phyloP scores from a whole-genome alignment of 768 basidiomycete species.

The Lanmaoa pseudosensibilis region DNA sequence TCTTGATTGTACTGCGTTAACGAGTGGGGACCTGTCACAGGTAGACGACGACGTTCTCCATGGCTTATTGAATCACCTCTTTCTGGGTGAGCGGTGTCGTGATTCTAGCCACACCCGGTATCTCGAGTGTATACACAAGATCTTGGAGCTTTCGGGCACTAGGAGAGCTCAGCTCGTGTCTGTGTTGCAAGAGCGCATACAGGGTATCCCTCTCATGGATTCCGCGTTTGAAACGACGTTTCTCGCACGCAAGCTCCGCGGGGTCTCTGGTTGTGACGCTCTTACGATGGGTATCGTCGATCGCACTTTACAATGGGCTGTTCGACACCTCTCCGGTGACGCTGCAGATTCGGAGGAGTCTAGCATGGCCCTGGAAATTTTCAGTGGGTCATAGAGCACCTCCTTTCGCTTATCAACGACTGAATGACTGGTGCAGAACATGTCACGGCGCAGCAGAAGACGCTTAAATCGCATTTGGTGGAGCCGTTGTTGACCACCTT shows the following conservation, averaged over 20 bases:
- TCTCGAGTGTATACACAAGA: slow-evolving; percentile 30
- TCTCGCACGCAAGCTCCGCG: slow-evolving; percentile 33
- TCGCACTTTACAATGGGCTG: slow-evolving; percentile 52
- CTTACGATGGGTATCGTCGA: slow-evolving; percentile 40
- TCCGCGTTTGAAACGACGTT: slow-evolving; percentile 33
- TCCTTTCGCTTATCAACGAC: neutral
- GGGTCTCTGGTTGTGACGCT: slow-evolving; percentile 24
- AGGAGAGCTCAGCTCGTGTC: slow-evolving; percentile 19
- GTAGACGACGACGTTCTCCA: slow-evolving; percentile 31
- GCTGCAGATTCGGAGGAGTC: slow-evolving; percentile 23
- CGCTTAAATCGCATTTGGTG: slow-evolving; percentile 53
- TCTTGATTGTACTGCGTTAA: slow-evolving; percentile 40
- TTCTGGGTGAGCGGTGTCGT: neutral
- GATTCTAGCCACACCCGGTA: neutral
- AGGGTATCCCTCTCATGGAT: slow-evolving; percentile 24
- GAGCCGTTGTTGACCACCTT: slow-evolving; percentile 70
- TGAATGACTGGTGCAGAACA: slow-evolving; percentile 10
- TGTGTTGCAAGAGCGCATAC: slow-evolving; percentile 30
- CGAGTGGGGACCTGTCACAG: slow-evolving; percentile 18
- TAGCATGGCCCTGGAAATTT: slow-evolving; percentile 29
- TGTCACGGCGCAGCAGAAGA: slow-evolving; percentile 10
- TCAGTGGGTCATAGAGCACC: slow-evolving; percentile 36
- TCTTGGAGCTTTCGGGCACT: slow-evolving; percentile 29
- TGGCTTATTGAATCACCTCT: slow-evolving; percentile 29
- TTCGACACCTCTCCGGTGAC: slow-evolving; percentile 44